Evolutionary conservation across 2,329 filamentous ascomycete species (phyloP).

Genomic region (Ceratocystis cubensis): DNA sequence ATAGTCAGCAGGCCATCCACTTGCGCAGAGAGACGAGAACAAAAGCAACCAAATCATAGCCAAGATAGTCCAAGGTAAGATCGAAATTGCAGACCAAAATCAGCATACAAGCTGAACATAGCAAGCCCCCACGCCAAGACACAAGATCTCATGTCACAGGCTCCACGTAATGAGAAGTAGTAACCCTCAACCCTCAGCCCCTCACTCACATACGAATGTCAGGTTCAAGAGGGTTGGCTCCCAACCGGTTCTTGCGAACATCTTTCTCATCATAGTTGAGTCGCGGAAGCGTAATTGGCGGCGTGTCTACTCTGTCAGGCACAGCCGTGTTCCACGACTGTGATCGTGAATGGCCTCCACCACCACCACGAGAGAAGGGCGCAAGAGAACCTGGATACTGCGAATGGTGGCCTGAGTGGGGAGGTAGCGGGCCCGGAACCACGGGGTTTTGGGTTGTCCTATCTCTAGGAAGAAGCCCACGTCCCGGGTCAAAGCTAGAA

Average conservation of each 20-base stretch:
- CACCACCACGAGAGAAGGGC: constrained; percentile 4
- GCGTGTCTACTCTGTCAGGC: neutral
- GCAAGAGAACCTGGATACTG: constrained; percentile 7
- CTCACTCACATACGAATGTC: constrained; percentile 16
- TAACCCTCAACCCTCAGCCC: too few relatives aligned
- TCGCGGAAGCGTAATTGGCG: constrained; percentile 10
- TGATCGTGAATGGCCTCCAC: constrained; percentile 12
- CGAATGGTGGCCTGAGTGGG: neutral
- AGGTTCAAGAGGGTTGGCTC: constrained; percentile 15
- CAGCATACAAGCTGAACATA: neutral
- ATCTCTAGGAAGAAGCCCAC: neutral
- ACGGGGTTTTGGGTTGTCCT: neutral
- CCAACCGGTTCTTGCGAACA: constrained; percentile 2
- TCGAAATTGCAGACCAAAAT: neutral
- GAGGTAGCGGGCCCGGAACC: neutral
- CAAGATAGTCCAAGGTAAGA: neutral
- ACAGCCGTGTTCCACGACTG: constrained; percentile 19
- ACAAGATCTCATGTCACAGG: neutral
- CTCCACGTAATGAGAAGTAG: neutral
- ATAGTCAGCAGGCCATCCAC: neutral
- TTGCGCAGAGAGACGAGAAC: neutral
- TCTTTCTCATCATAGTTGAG: constrained; percentile 14
- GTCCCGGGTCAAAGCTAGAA: constrained; percentile 19
- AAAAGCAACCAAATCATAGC: neutral
- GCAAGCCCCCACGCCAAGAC: neutral